A percentile compares a stretch with the other conserved stretches of the same genome.
phyloP scores from a whole-genome alignment of 192 early-diverging fungal genomes.

The Linnemannia hyalina region DNA sequence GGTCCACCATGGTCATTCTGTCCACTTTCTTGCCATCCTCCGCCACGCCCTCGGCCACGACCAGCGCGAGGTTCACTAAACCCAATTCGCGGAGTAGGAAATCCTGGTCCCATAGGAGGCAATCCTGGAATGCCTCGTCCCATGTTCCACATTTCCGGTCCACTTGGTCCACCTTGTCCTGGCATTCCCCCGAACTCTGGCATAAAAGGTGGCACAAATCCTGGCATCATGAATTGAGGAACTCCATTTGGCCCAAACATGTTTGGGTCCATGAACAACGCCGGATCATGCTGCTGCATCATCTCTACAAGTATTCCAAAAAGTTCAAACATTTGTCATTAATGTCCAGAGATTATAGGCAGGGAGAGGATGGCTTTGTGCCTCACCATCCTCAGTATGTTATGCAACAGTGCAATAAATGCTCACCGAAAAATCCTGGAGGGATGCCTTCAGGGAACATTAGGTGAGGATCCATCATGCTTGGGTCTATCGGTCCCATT shows the following conservation, averaged over 20 bases:
- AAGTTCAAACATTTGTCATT: not conserved
- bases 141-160: slow-evolving; percentile 41
- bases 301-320: slow-evolving; percentile 15
- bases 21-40: slow-evolving; percentile 33
- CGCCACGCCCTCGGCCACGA: slow-evolving; percentile 35
- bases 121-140: slow-evolving; percentile 41
- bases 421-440: slow-evolving; percentile 45
- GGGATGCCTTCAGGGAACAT: slow-evolving; percentile 45
- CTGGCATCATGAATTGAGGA: slow-evolving; percentile 46
- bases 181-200: slow-evolving; percentile 39
- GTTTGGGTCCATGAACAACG: slow-evolving; percentile 44
- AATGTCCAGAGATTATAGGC: not conserved
- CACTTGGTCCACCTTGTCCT: slow-evolving; percentile 5
- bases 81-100: slow-evolving; percentile 48
- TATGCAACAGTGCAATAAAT: not conserved
- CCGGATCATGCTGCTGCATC: slow-evolving; percentile 51
- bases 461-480: slow-evolving; percentile 22
- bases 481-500: slow-evolving; percentile 26
- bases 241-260: slow-evolving; percentile 35
- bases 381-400: no score
- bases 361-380: no score
- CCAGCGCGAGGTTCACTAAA: slow-evolving; percentile 33
- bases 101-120: slow-evolving; percentile 54
- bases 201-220: slow-evolving; percentile 48
- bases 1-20: slow-evolving; percentile 8